Conservation (phyloP, 768 basidiomycete species). For the Serendipita sp. region DNA sequence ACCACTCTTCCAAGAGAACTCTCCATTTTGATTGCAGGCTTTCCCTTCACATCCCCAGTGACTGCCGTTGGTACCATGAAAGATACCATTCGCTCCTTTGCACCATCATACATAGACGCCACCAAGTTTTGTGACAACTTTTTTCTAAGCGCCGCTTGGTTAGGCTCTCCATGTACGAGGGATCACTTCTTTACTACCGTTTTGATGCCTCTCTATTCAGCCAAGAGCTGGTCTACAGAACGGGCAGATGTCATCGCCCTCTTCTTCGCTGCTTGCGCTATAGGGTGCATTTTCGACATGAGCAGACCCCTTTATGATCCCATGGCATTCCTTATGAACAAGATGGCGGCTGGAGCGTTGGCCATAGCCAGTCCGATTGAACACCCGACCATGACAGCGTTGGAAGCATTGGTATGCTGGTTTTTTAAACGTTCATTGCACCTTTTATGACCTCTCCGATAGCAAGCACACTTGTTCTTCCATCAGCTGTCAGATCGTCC, state of each 20-base stretch:
- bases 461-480: slow-evolving; percentile 1
- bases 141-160: not conserved
- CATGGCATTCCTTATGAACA: not conserved
- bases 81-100: not conserved
- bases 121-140: not conserved
- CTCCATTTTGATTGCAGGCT: not conserved
- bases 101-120: not conserved
- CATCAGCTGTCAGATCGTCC: not conserved
- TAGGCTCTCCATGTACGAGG: not conserved
- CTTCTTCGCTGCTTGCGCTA: not conserved
- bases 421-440: not conserved
- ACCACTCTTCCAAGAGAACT: not conserved
- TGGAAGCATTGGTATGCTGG: not conserved
- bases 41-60: not conserved
- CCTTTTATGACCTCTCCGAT: no score
- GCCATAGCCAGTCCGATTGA: not conserved
- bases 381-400: not conserved
- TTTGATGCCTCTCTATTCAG: not conserved
- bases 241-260: not conserved
- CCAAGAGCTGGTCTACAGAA: not conserved
- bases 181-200: not conserved
- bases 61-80: no score
- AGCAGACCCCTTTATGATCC: not conserved
- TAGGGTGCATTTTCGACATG: not conserved
- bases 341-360: not conserved